phyloP scores from a whole-genome alignment of 2,329 filamentous ascomycete genomes.

The Beauveria sp. region DNA sequence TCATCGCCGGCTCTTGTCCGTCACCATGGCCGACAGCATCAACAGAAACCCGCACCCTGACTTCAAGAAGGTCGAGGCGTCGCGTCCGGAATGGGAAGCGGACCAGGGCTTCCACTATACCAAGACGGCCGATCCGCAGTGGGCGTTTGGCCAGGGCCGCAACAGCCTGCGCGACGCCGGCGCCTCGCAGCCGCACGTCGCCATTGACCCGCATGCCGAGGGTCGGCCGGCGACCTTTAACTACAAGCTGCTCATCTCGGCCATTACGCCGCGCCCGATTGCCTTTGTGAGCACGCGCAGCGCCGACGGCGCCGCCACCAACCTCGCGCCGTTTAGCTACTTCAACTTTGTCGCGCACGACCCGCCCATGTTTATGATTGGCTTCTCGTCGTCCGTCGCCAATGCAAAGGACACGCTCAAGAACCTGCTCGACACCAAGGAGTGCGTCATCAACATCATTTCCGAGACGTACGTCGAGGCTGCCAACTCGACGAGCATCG shows the following conservation, averaged over 20 bases:
- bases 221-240: slow-evolving; percentile 64
- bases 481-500: slow-evolving; percentile 72
- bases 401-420: slow-evolving; percentile 70
- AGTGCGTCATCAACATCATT: slow-evolving; percentile 85
- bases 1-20: not conserved
- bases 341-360: slow-evolving; percentile 79
- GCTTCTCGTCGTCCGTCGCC: slow-evolving; percentile 36
- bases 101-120: slow-evolving; percentile 44
- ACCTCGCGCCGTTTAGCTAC: slow-evolving; percentile 84
- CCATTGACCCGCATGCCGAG: slow-evolving; percentile 72
- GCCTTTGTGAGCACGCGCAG: slow-evolving; percentile 51
- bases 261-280: slow-evolving; percentile 76
- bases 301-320: slow-evolving; percentile 53
- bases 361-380: slow-evolving; percentile 70
- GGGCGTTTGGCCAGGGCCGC: slow-evolving; percentile 58
- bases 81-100: slow-evolving; percentile 53
- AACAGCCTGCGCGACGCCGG: slow-evolving; percentile 38
- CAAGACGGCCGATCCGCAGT: slow-evolving; percentile 56
- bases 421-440: slow-evolving; percentile 63
- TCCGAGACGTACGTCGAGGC: slow-evolving; percentile 79
- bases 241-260: slow-evolving; percentile 87
- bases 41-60: slow-evolving; percentile 64
- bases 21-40: slow-evolving; percentile 19
- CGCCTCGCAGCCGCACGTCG: slow-evolving; percentile 49
- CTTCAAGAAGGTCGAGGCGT: slow-evolving; percentile 64